A percentile compares a stretch with the other conserved stretches of the same genome.
Evolutionary conservation across 1,139 yeast species (phyloP).

Genomic region (Suhomyces wounanorum): DNA sequence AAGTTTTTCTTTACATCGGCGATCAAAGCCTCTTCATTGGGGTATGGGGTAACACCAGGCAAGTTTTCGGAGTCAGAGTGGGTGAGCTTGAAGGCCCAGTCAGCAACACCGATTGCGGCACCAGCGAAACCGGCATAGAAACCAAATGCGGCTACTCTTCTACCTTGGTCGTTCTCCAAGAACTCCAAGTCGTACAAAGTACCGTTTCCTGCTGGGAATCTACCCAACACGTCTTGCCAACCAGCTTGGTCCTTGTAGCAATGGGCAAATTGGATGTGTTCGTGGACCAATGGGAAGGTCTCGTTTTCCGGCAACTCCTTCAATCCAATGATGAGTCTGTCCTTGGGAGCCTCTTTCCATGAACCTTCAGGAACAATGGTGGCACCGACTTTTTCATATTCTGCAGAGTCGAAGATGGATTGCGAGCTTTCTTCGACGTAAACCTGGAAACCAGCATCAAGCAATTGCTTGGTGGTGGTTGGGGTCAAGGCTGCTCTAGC

Average conservation of each 20-base stretch:
- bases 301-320: conserved; percentile 93
- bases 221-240: conserved; percentile 85
- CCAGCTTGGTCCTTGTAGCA: conserved; percentile 98
- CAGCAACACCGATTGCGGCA: conserved; percentile 92
- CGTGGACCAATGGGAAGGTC: conserved; percentile 87
- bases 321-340: conserved; percentile 86
- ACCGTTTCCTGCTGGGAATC: conserved; percentile 93
- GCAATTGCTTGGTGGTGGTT: conserved; percentile 75
- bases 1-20: conserved; percentile 67
- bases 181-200: conserved; percentile 90
- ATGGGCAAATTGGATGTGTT: conserved; percentile 97
- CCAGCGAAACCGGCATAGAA: conserved; percentile 99
- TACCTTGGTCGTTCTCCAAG: conserved; percentile 88
- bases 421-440: conserved; percentile 86
- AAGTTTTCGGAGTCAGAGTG: conserved; percentile 64
- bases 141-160: conserved; percentile 99
- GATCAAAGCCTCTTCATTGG: conserved; percentile 74
- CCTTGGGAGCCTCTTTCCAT: conserved; percentile 88
- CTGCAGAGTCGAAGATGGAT: conserved; percentile 73
- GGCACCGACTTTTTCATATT: conserved; percentile 81
- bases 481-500: conserved; percentile 98
- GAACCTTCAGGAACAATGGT: conserved; percentile 88
- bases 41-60: conserved; percentile 79
- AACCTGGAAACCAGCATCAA: conserved; percentile 86
- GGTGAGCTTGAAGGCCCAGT: conserved; percentile 90